These are phyloP conservation scores for Vigna radiata DNA, from an alignment of 306 rosid species.

Conservation along the genomic window DNA sequence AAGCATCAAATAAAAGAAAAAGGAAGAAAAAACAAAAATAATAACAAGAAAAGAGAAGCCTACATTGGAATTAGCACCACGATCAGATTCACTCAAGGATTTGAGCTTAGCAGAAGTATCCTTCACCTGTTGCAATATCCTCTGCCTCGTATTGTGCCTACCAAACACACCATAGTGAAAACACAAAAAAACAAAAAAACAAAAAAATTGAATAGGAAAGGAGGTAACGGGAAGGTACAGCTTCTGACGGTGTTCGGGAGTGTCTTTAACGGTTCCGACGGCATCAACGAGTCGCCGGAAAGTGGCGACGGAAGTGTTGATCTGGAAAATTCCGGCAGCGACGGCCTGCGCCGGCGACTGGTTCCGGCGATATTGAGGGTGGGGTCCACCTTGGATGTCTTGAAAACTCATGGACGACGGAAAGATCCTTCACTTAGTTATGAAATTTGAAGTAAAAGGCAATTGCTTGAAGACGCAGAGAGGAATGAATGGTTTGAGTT, in stretches of 20 bases:
- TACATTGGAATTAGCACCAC: slow-evolving; percentile 50
- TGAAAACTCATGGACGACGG: slow-evolving; percentile 66
- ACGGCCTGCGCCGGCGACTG: slow-evolving; percentile 66
- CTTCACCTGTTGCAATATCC: slow-evolving; percentile 71
- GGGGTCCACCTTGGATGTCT: slow-evolving; percentile 54
- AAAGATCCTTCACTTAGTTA: neutral
- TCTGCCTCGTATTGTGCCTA: slow-evolving; percentile 76
- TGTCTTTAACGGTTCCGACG: slow-evolving; percentile 76
- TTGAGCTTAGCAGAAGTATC: slow-evolving; percentile 82
- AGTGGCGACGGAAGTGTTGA: slow-evolving; percentile 75
- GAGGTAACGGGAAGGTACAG: slow-evolving; percentile 52
- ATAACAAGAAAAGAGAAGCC: neutral
- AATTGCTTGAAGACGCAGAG: neutral
- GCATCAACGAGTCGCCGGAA: slow-evolving; percentile 78
- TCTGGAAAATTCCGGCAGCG: slow-evolving; percentile 83
- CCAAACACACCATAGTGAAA: slow-evolving; percentile 2
- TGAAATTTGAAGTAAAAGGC: neutral
- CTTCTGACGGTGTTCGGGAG: slow-evolving; percentile 73
- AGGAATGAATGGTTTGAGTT: neutral
- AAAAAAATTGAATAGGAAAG: neutral
- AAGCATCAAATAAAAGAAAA: slow-evolving; percentile 31
- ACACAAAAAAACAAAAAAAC: neutral
- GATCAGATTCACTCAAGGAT: slow-evolving; percentile 61
- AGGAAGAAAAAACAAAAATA: neutral
- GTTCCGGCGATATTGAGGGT: slow-evolving; percentile 29